phyloP scores from a whole-genome alignment of 2,329 filamentous ascomycete genomes.

The Sporothrix mexicana region DNA sequence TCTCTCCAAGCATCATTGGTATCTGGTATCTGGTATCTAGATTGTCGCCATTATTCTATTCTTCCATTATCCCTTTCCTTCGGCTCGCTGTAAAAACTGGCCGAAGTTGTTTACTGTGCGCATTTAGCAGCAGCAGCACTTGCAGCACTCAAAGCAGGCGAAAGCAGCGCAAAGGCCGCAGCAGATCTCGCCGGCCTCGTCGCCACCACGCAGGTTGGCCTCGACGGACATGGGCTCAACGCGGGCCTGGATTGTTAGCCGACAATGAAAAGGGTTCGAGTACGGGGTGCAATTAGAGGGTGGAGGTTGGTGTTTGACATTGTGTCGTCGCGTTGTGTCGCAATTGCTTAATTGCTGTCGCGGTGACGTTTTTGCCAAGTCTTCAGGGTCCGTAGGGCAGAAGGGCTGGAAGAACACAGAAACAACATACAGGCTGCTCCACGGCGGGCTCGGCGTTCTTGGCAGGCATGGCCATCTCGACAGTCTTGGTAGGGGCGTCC shows the following conservation, averaged over 20 bases:
- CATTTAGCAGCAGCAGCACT: slow-evolving; percentile 38
- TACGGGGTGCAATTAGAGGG: background rate
- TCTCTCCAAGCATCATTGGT: background rate
- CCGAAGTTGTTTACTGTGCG: background rate
- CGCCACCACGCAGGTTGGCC: slow-evolving; percentile 40
- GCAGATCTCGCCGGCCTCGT: slow-evolving; percentile 39
- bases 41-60: background rate
- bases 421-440: slow-evolving; percentile 41
- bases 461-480: slow-evolving; percentile 37
- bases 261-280: background rate
- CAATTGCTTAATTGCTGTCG: background rate
- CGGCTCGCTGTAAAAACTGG: too few relatives aligned
- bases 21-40: slow-evolving; percentile 25
- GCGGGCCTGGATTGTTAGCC: slow-evolving; percentile 31
- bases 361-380: slow-evolving; percentile 22
- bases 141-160: slow-evolving; percentile 40
- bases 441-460: slow-evolving; percentile 39
- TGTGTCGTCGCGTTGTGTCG: background rate
- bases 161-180: slow-evolving; percentile 41
- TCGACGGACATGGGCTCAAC: slow-evolving; percentile 40
- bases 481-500: slow-evolving; percentile 38
- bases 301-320: background rate
- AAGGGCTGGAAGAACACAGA: background rate
- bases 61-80: background rate
- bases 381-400: slow-evolving; percentile 15